Base-by-base conservation (phyloP, 2,329 filamentous ascomycete species). In the Didymellaceae sp. region DNA sequence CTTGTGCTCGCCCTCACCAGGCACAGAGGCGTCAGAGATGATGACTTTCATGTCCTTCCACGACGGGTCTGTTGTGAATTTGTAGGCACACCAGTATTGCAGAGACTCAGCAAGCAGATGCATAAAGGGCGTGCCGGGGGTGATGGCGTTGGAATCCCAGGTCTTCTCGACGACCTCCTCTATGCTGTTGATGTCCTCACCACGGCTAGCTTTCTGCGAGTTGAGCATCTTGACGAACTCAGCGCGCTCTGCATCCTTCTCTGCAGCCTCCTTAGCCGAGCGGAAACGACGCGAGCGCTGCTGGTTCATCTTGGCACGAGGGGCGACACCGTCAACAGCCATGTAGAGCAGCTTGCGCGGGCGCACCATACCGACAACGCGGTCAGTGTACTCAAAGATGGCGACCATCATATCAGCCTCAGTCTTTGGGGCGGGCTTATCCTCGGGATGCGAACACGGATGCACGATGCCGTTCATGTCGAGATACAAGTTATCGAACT, bases 401-500 rank as follows among this genome's bases (percentile, higher is more conserved):
- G 95, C 95, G 65, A 97, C 74, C 94, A 99, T 99, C 94, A 99
- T 99, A 77, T 97, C 94, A 73, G 96, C 91, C 78, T 99, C 94
- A 54, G 94, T 93, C 67, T 88, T 89, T 9, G 94, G 94, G 4
- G 94, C 86, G 2, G 94, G 91, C 57, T 86, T 86, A 68, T 97
- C 93, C 74, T 99, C 94, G 0, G 94, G 94, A 77, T 99, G 94
- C 37, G 93, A 96, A 77, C 94, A 99, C 24, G 95, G 95, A 79
- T 99, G 94, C 28, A 99, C 94, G 61, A 99, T 99, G 72, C 94
- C 95, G 75, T 99, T 99, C 93, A 99, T 97, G 69, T 99, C 94
- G 57, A 99, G 84, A 70, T 99, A 99, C 5, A 99, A 80, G 68
- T 99, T 99, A 77, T 99, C 93, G 68, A 96, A 90, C 74, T 99